phyloP scores from a whole-genome alignment of 257 asterid genomes.

The Echites panduratus region DNA sequence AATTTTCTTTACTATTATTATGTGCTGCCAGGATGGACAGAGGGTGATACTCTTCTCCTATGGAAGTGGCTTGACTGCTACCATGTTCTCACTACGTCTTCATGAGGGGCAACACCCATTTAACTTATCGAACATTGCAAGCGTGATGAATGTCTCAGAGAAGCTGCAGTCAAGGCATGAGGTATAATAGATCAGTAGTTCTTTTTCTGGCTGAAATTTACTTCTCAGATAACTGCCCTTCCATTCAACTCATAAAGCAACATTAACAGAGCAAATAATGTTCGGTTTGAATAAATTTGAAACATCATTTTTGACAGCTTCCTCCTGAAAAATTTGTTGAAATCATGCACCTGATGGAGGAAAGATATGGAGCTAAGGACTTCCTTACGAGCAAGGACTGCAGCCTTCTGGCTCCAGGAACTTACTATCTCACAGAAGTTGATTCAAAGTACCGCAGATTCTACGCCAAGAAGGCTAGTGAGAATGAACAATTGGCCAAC shows the following conservation, averaged over 20 bases:
- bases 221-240: not conserved
- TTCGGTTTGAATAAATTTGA: not conserved
- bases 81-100: slow-evolving; percentile 85
- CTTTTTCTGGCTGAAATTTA: not conserved
- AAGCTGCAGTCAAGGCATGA: slow-evolving; percentile 84
- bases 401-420: slow-evolving; percentile 79
- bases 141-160: slow-evolving; percentile 63
- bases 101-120: slow-evolving; percentile 75
- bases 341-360: slow-evolving; percentile 88
- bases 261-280: not conserved
- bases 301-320: slow-evolving; percentile 39
- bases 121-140: slow-evolving; percentile 72
- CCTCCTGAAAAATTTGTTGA: slow-evolving; percentile 83
- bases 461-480: slow-evolving; percentile 61
- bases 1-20: not conserved
- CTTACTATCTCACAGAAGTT: slow-evolving; percentile 87
- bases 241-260: not conserved
- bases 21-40: slow-evolving; percentile 58
- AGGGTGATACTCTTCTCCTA: slow-evolving; percentile 88
- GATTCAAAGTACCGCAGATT: slow-evolving; percentile 88
- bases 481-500: slow-evolving; percentile 48
- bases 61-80: slow-evolving; percentile 82
- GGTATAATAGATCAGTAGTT: slow-evolving; percentile 31
- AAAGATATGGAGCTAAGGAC: slow-evolving; percentile 87
- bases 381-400: slow-evolving; percentile 70